A percentile compares a stretch with the other conserved stretches of the same genome.
phyloP scores from a whole-genome alignment of 2,329 filamentous ascomycete genomes.

The Pseudogymnoascus destructans region DNA sequence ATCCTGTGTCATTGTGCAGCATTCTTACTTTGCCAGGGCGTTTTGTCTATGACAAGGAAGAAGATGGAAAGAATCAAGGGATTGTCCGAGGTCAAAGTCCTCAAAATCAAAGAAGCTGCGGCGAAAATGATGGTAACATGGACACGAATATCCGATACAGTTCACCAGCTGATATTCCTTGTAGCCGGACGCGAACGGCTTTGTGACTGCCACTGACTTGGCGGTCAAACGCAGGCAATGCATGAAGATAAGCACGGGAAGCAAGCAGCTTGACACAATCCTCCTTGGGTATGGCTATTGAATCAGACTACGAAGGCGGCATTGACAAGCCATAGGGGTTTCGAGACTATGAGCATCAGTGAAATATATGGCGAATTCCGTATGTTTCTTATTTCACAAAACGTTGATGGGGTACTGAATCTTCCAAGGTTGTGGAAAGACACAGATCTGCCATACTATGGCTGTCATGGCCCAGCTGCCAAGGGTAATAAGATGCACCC shows the following conservation, averaged over 20 bases:
- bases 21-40: neutral
- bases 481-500: slow-evolving; percentile 25
- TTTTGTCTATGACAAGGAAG: slow-evolving; percentile 38
- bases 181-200: slow-evolving; percentile 44
- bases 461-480: slow-evolving; percentile 47
- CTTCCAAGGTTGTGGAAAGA: slow-evolving; percentile 46
- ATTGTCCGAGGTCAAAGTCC: slow-evolving; percentile 57
- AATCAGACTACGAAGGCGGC: neutral
- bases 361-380: slow-evolving; percentile 50
- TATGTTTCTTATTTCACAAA: slow-evolving; percentile 15
- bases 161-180: neutral
- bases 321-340: slow-evolving; percentile 36
- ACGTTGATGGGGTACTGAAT: slow-evolving; percentile 6
- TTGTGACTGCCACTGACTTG: slow-evolving; percentile 53
- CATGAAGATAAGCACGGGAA: slow-evolving; percentile 54
- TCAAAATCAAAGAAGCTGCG: slow-evolving; percentile 57
- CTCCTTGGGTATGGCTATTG: slow-evolving; percentile 40
- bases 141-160: neutral
- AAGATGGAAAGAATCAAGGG: slow-evolving; percentile 54
- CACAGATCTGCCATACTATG: slow-evolving; percentile 56
- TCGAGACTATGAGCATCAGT: slow-evolving; percentile 58
- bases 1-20: neutral
- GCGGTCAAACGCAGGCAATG: slow-evolving; percentile 49
- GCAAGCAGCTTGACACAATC: slow-evolving; percentile 52
- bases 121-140: slow-evolving; percentile 27